Evolutionary conservation across 345 rosid genomes (phyloP).

Genomic region (Triadica sebifera): DNA sequence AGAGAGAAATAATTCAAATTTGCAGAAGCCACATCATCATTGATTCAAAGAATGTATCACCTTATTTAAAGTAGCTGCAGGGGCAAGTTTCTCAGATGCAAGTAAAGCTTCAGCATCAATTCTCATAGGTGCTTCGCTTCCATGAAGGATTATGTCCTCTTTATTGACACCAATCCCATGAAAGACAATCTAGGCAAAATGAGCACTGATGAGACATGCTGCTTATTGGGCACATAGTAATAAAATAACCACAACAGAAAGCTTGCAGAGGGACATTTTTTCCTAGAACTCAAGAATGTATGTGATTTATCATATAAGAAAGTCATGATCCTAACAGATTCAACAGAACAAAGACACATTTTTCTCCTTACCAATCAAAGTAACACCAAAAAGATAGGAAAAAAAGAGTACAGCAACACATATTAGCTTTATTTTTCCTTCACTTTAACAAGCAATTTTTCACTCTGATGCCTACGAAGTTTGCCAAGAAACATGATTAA

Average conservation of each 20-base stretch:
- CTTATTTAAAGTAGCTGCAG: conserved; percentile 76
- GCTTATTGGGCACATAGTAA: not conserved
- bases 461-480: not conserved
- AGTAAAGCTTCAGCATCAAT: conserved; percentile 76
- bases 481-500: not conserved
- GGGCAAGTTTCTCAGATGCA: conserved; percentile 72
- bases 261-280: not conserved
- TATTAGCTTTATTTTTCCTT: too few species aligned
- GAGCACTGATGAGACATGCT: not conserved
- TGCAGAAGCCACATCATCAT: not conserved
- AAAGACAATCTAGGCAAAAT: conserved; percentile 55
- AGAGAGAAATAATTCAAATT: conserved; percentile 1
- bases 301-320: not conserved
- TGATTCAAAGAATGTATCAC: conserved; percentile 29
- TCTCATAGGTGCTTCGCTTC: conserved; percentile 92
- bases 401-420: too few species aligned
- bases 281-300: too few species aligned
- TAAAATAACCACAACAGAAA: not conserved
- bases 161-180: conserved; percentile 77
- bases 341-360: not conserved
- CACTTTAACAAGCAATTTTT: too few species aligned
- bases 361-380: not conserved
- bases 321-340: not conserved
- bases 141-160: conserved; percentile 85
- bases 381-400: not conserved